Percentiles rank a stretch among this genome's conserved stretches.
Evolutionary conservation across 2,329 filamentous ascomycete species (phyloP).

Genomic region (Verticillium klebahnii): DNA sequence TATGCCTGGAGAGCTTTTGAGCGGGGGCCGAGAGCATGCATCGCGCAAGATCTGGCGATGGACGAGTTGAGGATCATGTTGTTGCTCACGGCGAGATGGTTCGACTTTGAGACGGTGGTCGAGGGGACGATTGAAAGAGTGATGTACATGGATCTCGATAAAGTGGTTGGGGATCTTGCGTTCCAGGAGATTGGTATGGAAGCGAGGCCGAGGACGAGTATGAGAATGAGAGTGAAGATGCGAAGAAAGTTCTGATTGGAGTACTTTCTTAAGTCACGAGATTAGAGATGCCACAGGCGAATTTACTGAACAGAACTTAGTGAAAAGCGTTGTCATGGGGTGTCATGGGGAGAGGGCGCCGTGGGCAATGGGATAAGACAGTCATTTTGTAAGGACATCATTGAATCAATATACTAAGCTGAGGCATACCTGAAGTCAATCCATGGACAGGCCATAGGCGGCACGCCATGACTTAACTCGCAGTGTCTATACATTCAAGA

Average conservation of each 20-base stretch:
- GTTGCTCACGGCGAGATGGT: conserved; percentile 15
- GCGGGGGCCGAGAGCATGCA: conserved; percentile 26
- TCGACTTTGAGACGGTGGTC: conserved; percentile 18
- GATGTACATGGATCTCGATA: conserved; percentile 18
- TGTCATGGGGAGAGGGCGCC: too few relatives aligned
- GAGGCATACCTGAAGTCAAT: too few relatives aligned
- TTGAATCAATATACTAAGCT: too few relatives aligned
- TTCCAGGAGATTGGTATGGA: conserved; percentile 13
- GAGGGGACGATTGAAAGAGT: conserved; percentile 13
- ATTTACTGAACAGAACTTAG: too few relatives aligned
- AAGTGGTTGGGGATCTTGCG: conserved; percentile 15
- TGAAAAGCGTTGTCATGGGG: too few relatives aligned
- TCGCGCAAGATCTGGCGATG: conserved; percentile 28
- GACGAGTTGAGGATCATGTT: conserved; percentile 22
- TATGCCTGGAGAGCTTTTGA: conserved; percentile 25
- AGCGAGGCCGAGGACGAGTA: conserved; percentile 10
- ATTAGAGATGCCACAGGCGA: too few relatives aligned
- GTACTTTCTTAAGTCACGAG: too few relatives aligned
- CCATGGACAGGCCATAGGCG: too few relatives aligned
- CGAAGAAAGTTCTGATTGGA: too few relatives aligned
- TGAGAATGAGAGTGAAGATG: conserved; percentile 9
- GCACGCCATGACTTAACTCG: too few relatives aligned
- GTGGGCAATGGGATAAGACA: too few relatives aligned
- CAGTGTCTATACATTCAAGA: conserved; percentile 13
- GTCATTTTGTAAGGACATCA: too few relatives aligned